Conservation (phyloP, 2,329 filamentous ascomycete species). For the Phaeosphaeria sp. region DNA sequence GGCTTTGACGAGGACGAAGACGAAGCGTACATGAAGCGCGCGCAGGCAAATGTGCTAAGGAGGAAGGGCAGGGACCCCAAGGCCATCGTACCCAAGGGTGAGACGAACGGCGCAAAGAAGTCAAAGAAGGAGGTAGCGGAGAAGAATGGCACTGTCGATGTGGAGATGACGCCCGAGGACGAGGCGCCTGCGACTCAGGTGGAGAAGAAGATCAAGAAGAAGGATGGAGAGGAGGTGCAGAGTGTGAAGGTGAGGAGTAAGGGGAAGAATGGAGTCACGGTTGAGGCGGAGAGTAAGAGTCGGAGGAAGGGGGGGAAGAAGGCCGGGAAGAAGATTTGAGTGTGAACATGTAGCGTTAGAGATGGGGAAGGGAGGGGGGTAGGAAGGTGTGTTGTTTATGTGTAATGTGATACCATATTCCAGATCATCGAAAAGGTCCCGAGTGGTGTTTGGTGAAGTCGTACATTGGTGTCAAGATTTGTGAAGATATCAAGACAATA, state of each 20-base stretch:
- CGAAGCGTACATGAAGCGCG: slow-evolving; percentile 55
- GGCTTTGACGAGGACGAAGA: slow-evolving; percentile 61
- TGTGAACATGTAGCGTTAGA: not conserved
- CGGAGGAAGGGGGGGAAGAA: not conserved
- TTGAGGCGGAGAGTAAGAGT: not conserved
- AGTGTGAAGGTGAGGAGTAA: not conserved
- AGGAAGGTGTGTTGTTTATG: not conserved
- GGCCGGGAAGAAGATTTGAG: not conserved
- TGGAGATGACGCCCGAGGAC: not conserved
- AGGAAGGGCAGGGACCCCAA: slow-evolving; percentile 58
- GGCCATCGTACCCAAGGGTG: slow-evolving; percentile 24
- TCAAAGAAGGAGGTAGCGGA: not conserved
- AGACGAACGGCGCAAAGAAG: slow-evolving; percentile 7
- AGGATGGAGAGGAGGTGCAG: not conserved
- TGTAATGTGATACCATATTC: not conserved
- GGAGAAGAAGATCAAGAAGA: slow-evolving; percentile 18
- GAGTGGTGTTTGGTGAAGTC: too few relatives aligned
- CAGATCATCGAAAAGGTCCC: not conserved
- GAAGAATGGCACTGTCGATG: not conserved
- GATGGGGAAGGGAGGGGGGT: not conserved
- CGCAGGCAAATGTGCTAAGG: slow-evolving; percentile 51
- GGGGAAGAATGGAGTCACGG: not conserved
- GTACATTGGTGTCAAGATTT: too few relatives aligned
- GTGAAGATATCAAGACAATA: too few relatives aligned
- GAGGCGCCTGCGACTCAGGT: slow-evolving; percentile 3